phyloP scores from a whole-genome alignment of 2,329 filamentous ascomycete genomes.

The Diplodia intermedia region DNA sequence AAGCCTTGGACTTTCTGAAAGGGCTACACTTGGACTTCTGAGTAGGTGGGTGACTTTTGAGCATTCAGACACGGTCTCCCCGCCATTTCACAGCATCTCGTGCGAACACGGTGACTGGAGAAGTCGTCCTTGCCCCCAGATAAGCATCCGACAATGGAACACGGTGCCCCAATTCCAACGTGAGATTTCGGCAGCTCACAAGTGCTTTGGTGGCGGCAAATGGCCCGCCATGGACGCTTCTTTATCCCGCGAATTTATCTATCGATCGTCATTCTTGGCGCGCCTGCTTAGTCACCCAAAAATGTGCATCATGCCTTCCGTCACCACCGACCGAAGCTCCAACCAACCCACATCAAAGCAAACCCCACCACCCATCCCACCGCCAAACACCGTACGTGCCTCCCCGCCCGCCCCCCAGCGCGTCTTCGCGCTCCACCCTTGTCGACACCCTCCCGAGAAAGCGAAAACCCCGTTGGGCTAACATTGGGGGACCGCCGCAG shows the following conservation, averaged over 20 bases:
- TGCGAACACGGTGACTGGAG: neutral
- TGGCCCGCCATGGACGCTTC: neutral
- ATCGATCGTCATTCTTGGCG: slow-evolving; percentile 21
- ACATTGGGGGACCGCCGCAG: neutral
- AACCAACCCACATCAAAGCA: slow-evolving; percentile 19
- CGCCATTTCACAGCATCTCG: neutral
- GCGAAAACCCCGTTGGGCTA: neutral
- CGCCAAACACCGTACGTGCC: neutral
- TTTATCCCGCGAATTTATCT: slow-evolving; percentile 10
- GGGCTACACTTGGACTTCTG: neutral
- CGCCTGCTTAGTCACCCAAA: slow-evolving; percentile 31
- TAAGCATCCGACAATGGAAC: neutral
- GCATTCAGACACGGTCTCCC: neutral
- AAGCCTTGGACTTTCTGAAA: neutral
- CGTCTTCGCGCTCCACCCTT: neutral
- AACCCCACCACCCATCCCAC: neutral
- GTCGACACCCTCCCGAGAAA: neutral
- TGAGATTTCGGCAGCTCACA: neutral
- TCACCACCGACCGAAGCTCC: slow-evolving; percentile 22
- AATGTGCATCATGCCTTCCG: slow-evolving; percentile 30
- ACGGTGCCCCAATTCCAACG: neutral
- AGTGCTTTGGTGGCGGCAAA: neutral
- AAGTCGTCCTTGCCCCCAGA: neutral
- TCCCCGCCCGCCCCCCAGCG: neutral
- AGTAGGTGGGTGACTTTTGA: neutral